These are phyloP conservation scores for Fusarium sp. DNA, from an alignment of 2,329 filamentous ascomycete species.

Conservation along the genomic window DNA sequence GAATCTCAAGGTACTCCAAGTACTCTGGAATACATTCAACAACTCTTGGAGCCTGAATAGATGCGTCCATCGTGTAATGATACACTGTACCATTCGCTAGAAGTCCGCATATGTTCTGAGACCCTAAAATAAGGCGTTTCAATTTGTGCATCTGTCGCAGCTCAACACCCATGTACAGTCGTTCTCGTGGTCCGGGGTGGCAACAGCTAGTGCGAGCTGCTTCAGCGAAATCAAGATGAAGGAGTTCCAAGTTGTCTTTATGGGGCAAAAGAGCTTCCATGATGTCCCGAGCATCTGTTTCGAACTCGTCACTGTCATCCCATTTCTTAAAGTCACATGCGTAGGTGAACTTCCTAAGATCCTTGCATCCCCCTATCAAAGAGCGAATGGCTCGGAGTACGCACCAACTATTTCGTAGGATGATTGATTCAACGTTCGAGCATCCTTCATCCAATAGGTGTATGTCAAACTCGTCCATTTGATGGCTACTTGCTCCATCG, in stretches of 20 bases:
- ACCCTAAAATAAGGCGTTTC: not conserved
- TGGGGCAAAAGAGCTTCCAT: not conserved
- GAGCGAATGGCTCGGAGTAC: not conserved
- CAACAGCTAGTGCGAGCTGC: accelerated
- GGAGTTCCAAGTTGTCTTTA: not conserved
- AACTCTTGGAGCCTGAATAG: not conserved
- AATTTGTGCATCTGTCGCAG: not conserved
- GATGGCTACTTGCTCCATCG: accelerated
- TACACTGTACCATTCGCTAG: not conserved
- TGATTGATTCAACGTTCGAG: not conserved
- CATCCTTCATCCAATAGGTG: accelerated
- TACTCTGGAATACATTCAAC: not conserved
- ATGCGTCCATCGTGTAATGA: accelerated
- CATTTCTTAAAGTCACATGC: accelerated
- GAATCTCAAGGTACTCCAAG: not conserved
- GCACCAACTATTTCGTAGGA: not conserved
- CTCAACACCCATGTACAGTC: not conserved
- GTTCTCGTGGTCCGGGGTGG: accelerated
- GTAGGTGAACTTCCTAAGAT: not conserved
- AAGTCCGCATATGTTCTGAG: not conserved
- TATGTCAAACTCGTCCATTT: not conserved
- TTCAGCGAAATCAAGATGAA: not conserved
- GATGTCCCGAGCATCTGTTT: accelerated
- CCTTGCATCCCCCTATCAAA: accelerated
- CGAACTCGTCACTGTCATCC: not conserved